Evolutionary conservation across 1,284 basidiomycete species (phyloP).

Genomic region (Cryptococcus sp.): DNA sequence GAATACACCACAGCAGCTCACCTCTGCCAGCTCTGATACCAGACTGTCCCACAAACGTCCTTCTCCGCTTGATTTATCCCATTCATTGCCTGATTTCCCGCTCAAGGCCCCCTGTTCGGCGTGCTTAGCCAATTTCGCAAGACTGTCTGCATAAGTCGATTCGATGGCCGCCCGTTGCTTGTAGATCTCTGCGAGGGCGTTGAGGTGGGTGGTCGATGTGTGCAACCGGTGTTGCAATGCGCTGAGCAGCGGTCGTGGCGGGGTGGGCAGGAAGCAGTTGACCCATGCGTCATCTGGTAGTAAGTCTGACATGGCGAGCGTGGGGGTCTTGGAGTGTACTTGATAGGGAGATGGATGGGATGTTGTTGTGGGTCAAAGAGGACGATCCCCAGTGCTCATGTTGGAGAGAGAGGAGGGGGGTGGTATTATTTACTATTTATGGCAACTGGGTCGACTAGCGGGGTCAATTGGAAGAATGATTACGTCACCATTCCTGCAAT

Average conservation of each 20-base stretch:
- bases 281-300: slow-evolving; percentile 49
- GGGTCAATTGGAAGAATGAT: too few relatives aligned
- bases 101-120: slow-evolving; percentile 43
- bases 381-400: not conserved
- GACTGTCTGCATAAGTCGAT: slow-evolving; percentile 55
- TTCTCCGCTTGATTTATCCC: slow-evolving; percentile 44
- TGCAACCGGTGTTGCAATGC: slow-evolving; percentile 43
- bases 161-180: slow-evolving; percentile 57
- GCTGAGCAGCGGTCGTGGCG: slow-evolving; percentile 40
- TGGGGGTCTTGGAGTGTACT: not conserved
- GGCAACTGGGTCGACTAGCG: too few relatives aligned
- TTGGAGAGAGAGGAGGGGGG: not conserved
- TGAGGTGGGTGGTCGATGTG: slow-evolving; percentile 45
- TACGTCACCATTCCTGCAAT: too few relatives aligned
- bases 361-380: not conserved
- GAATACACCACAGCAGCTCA: slow-evolving; percentile 20
- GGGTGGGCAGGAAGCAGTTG: slow-evolving; percentile 38
- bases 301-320: slow-evolving; percentile 32
- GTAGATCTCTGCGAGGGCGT: slow-evolving; percentile 56
- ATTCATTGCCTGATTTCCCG: slow-evolving; percentile 40
- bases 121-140: slow-evolving; percentile 55
- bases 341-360: not conserved
- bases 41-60: slow-evolving; percentile 45
- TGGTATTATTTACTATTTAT: too few relatives aligned
- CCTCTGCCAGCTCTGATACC: slow-evolving; percentile 48